Base-by-base conservation (phyloP, 352 stramenopile species). In the Pythium phragmiticola region DNA sequence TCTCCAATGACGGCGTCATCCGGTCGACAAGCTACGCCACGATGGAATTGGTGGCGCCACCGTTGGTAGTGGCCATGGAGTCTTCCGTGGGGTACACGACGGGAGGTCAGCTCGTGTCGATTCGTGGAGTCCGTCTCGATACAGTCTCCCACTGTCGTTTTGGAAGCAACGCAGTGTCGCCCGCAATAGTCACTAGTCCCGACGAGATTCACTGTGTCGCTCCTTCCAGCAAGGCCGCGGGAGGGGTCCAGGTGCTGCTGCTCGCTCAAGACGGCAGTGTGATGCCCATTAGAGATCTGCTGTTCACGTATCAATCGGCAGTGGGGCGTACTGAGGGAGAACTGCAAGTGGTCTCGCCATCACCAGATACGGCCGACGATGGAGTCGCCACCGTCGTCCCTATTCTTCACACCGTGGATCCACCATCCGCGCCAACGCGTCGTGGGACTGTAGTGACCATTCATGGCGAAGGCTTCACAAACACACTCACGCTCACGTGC, bases 361-460 rank as follows among this genome's bases (percentile, higher is more conserved):
- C 28, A 30, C 11, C 21, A 19, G 45, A 58, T 19, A 1, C 21
- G 14, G 7, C 8, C 2, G 23, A 46, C 34, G 23, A 2, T 30
- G 28, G 12, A 11, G 26, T 34, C 13, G 21, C 16, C 4, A 14
- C 17, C 14, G 43, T 13, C 7, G 52, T 60, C 1, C 74, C 74
- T 13, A 52, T 68, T 21, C 54, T 82, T 26, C 46, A 30, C 1
- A 34, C 41, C 21, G 48, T 74, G n/a, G 14, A 41, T 2, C 67
- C 67, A 16, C 3, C 8, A 4, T 54, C 59, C 45, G 67, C 16
- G 16, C 71, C 49, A 33, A 68, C 50, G 45, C 53, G 57, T 58
- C 77, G 78, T 11, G 89, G 90, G 30, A 90, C 88, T 5, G 45
- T 72, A 3, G 67, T 98, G 16, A 72, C 80, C n/a, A 73, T 98